These are phyloP conservation scores for Gnomoniopsis smithogilvyi DNA, from an alignment of 2,329 filamentous ascomycete species.

Conservation along the genomic window DNA sequence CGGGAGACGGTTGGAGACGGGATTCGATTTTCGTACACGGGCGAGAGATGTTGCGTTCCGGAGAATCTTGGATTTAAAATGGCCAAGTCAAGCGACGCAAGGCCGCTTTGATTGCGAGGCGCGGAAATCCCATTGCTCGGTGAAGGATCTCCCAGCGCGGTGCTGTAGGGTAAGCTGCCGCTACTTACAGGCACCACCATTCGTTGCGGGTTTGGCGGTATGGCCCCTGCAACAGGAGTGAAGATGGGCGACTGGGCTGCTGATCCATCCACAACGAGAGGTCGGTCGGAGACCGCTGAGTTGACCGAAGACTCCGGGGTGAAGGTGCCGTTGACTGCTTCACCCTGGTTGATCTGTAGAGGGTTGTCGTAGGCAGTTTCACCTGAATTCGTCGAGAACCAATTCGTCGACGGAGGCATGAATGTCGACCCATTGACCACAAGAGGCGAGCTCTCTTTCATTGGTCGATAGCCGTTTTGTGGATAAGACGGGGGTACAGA, in stretches of 20 bases:
- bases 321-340: slow-evolving; percentile 21
- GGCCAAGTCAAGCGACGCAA: slow-evolving; percentile 55
- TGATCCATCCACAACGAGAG: slow-evolving; percentile 52
- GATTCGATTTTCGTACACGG: slow-evolving; percentile 70
- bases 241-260: slow-evolving; percentile 17
- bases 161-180: slow-evolving; percentile 22
- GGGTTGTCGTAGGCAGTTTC: slow-evolving; percentile 33
- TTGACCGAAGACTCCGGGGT: slow-evolving; percentile 21
- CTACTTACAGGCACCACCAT: slow-evolving; percentile 25
- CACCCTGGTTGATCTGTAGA: slow-evolving; percentile 33
- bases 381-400: slow-evolving; percentile 26
- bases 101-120: slow-evolving; percentile 44
- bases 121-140: slow-evolving; percentile 29
- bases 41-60: slow-evolving; percentile 59
- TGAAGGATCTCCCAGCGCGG: slow-evolving; percentile 26
- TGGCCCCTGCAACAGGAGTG: slow-evolving; percentile 16
- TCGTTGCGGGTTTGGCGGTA: slow-evolving; percentile 30
- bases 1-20: slow-evolving; percentile 64
- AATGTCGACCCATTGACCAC: slow-evolving; percentile 40
- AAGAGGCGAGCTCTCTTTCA: slow-evolving; percentile 32
- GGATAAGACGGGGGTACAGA: slow-evolving; percentile 37
- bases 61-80: slow-evolving; percentile 41
- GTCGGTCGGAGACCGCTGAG: slow-evolving; percentile 35
- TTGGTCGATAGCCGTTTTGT: slow-evolving; percentile 29
- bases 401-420: slow-evolving; percentile 27